These are phyloP conservation scores for Amphicarpaea edgeworthii DNA, from an alignment of 306 rosid genomes.

Conservation along the genomic window DNA sequence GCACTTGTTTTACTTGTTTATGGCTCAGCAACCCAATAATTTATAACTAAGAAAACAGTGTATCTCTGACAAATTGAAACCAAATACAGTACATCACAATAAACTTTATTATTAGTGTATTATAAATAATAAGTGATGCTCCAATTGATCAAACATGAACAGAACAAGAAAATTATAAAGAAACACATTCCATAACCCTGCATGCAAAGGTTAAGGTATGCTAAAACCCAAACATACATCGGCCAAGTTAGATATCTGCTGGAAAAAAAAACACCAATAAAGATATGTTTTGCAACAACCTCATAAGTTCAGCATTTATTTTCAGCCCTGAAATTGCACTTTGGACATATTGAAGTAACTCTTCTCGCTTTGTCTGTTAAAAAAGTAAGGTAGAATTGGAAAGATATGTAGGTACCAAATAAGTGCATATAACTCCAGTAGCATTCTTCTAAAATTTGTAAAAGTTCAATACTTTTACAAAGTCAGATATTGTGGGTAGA, in stretches of 20 bases:
- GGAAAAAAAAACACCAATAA: conserved; percentile 17
- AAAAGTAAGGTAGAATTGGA: conserved; percentile 18
- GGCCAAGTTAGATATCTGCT: conserved; percentile 28
- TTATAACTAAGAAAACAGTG: conserved; percentile 19
- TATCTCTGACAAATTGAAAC: conserved; percentile 12
- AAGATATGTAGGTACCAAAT: conserved; percentile 36
- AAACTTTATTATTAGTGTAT: conserved; percentile 9
- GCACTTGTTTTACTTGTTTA: conserved; percentile 4
- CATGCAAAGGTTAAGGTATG: conserved; percentile 18
- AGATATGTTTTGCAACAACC: conserved; percentile 62
- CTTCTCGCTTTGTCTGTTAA: conserved; percentile 83
- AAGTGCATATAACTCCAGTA: conserved; percentile 17
- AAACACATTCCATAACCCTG: conserved; percentile 34
- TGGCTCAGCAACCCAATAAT: not conserved
- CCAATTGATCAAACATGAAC: conserved; percentile 28
- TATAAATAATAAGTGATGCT: conserved; percentile 19
- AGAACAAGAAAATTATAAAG: conserved; percentile 14
- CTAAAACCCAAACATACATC: conserved; percentile 35
- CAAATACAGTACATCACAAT: not conserved
- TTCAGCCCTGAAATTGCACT: conserved; percentile 82
- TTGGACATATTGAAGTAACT: conserved; percentile 88
- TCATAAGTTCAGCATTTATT: conserved; percentile 77
- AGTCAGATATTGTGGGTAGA: conserved; percentile 10
- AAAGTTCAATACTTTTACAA: not conserved
- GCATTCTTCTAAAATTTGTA: conserved; percentile 29